Base-by-base conservation (phyloP, 768 basidiomycete species). In the Mycena filopes region DNA sequence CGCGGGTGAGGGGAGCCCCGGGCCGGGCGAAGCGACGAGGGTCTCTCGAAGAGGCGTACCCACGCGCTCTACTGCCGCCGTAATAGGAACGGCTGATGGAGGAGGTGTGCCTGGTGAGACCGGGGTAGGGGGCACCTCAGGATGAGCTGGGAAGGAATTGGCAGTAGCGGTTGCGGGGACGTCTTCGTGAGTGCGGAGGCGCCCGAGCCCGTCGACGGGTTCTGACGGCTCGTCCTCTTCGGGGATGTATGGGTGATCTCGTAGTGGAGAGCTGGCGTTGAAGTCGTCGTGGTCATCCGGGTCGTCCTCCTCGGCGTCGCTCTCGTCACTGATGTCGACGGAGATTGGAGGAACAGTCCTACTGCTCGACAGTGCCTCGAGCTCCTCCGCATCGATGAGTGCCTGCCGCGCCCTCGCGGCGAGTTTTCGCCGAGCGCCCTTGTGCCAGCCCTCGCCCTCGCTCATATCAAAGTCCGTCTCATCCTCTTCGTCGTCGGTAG, bases 241-340 rank as follows among this genome's bases (percentile, higher is more conserved):
- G 21, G 86, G 80, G 26, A 92, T 92, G 67, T 86, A 81, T 18
- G 88, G 84, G 70, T 91, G 87, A 4, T 79, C 79, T 50, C 84
- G 77, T 55, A 78, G 78, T 51, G 79, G 74, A 8, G 81, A 77
- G 76, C 69, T 78, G 43, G 73, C 72, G 45, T 81, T 79, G 65
- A 75, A 83, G 9, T 76, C 77, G 8, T 81, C 57, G 43, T 87
- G 86, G 0, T 84, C 86, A 59, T 91, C 90, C 23, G 73, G 41
- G 20, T 82, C 59, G 49, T 86, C 86, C 0, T 84, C 87, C 61
- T 91, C 91, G 26, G 71, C 83, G n/a, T 92, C 92, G 67, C 92
- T 92, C 74, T 93, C 91, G 73, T 93, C 93, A 68, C 91, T 93
- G 70, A 92, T 57, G 72, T 93, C 91, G 28, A 90, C 87, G 28